Base-by-base conservation (phyloP, 805 yeast genomes). In the Wickerhamomyces alni region DNA sequence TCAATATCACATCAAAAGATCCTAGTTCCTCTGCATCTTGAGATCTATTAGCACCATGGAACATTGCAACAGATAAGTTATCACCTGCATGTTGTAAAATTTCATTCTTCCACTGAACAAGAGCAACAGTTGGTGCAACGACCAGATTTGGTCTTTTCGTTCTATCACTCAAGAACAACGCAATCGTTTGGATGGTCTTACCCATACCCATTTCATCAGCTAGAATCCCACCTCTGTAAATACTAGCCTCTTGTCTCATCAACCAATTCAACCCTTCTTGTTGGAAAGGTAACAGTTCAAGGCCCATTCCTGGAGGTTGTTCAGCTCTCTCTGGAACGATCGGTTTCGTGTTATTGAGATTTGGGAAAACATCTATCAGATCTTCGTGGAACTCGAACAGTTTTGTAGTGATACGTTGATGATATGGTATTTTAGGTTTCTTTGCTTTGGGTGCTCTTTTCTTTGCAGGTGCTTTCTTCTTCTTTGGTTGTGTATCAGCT, bases 181-280 rank as follows among this genome's bases (percentile, higher is more conserved):
- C 93, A 45, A 93, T 91, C 29, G 96, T 91, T 63, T 93, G 99
- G 36, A 93, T 89, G 1, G 99, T 93, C 54, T 93, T 93, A 46
- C 99, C 99, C 98, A 93, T 91, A 28, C 99, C 99, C 99, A 93
- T 93, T 62, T 93, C 99, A 66, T 93, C 99, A 5, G 99, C 98
- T 35, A 93, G 66, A 9, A 93, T 82, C 13, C 98, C 99, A 19
- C 99, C 99, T 13, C 74, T 70, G 60, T 83, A 91, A 32, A 69
- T 72, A 18, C 85, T 70, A 17, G 78, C 79, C 55, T 91, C 98
- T 62, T 91, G 98, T 36, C 77, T 70, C 12, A 75, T 50, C 44
- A 93, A 70, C 99, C 99, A 93, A 52, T 83, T 75, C 35, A 93
- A 67, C 16, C 99, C 99, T 65, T 93, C 99, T 13, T 77, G 66